phyloP scores from a whole-genome alignment of 2,329 filamentous ascomycete species.

The Paraphoma sp. region DNA sequence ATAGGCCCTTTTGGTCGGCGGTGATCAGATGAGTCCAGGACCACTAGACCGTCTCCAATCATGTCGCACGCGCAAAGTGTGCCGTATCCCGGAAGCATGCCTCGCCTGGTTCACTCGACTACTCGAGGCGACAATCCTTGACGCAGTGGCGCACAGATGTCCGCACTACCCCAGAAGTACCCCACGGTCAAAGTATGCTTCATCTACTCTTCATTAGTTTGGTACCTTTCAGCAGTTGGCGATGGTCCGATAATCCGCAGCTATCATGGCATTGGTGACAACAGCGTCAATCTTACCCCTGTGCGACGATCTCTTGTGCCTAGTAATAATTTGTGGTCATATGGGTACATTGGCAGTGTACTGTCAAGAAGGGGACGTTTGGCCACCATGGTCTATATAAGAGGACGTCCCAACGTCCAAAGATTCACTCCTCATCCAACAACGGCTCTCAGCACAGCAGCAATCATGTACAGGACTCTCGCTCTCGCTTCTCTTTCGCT shows the following conservation, averaged over 20 bases:
- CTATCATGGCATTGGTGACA: conserved; percentile 32
- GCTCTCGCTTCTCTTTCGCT: conserved; percentile 50
- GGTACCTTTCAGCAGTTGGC: conserved; percentile 22
- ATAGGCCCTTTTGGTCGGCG: conserved; percentile 9
- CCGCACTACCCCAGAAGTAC: conserved; percentile 41
- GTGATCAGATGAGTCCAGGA: conserved; percentile 11
- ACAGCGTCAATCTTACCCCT: conserved; percentile 8
- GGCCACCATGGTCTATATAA: conserved; percentile 34
- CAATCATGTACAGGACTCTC: conserved; percentile 49
- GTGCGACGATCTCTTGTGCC: conserved; percentile 22
- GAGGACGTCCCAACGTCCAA: conserved; percentile 10
- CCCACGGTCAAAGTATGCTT: conserved; percentile 37
- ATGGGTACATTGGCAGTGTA: conserved; percentile 21
- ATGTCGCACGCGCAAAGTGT: conserved; percentile 26
- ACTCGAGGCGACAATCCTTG: conserved; percentile 31
- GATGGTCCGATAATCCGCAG: conserved; percentile 41
- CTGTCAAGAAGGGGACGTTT: conserved; percentile 8
- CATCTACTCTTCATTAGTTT: conserved; percentile 45
- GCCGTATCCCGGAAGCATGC: conserved; percentile 13
- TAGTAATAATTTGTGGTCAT: conserved; percentile 26
- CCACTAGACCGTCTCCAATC: conserved; percentile 18
- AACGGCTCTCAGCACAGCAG: conserved; percentile 32
- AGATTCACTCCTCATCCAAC: conserved; percentile 32
- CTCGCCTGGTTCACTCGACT: conserved; percentile 17
- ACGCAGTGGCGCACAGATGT: conserved; percentile 33